Conservation (phyloP, 805 yeast genomes). For the Candida rishiriensis region DNA sequence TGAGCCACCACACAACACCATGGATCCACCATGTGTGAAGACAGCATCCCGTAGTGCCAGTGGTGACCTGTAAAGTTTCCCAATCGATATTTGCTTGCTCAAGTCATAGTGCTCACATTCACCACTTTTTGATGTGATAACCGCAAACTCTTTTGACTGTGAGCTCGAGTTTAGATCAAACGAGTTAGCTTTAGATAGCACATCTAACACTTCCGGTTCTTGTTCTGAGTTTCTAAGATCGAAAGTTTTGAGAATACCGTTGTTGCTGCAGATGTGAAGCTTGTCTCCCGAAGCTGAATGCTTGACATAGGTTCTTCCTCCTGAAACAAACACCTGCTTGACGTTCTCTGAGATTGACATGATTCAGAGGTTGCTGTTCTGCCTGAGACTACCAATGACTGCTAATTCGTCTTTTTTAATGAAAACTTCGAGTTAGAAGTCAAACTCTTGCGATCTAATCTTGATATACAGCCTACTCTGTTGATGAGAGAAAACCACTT, state of each 20-base stretch:
- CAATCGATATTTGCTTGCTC: slow-evolving; percentile 16
- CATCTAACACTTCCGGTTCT: slow-evolving; percentile 59
- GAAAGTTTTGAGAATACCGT: slow-evolving; percentile 48
- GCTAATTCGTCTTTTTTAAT: too few relatives aligned
- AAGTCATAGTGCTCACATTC: slow-evolving; percentile 38
- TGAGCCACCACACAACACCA: slow-evolving; percentile 62
- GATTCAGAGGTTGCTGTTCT: too few relatives aligned
- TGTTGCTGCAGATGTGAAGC: slow-evolving; percentile 50
- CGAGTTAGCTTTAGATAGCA: slow-evolving; percentile 42
- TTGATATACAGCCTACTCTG: too few relatives aligned
- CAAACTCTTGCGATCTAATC: too few relatives aligned
- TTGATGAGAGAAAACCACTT: too few relatives aligned
- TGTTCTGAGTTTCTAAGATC: slow-evolving; percentile 43
- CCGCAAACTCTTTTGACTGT: slow-evolving; percentile 16
- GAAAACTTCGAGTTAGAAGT: too few relatives aligned
- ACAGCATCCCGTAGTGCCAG: slow-evolving; percentile 47
- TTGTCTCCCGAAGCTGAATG: slow-evolving; percentile 24
- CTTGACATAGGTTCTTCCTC: slow-evolving; percentile 21
- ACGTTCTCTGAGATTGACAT: slow-evolving; percentile 24
- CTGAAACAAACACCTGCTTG: slow-evolving; percentile 28
- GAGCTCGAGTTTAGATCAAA: slow-evolving; percentile 23
- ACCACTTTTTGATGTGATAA: slow-evolving; percentile 40
- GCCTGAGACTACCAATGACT: too few relatives aligned
- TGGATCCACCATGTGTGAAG: slow-evolving; percentile 58
- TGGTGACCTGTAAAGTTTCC: slow-evolving; percentile 39